phyloP scores from a whole-genome alignment of 2,329 filamentous ascomycete species.

The Fusarium xyrophilum region DNA sequence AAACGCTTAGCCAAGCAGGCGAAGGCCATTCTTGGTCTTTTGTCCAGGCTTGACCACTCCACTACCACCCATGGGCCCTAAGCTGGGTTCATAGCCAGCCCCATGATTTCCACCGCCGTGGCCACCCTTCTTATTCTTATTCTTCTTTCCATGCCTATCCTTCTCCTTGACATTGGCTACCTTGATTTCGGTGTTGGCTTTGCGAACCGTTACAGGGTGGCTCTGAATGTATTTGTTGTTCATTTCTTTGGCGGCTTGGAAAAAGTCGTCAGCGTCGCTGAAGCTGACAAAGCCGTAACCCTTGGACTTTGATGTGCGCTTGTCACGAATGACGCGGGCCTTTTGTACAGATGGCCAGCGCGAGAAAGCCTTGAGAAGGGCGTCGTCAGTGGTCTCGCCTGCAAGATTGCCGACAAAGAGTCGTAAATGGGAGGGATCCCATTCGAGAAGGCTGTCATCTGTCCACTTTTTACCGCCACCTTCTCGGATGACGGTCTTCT shows the following conservation, averaged over 20 bases:
- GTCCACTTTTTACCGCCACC: conserved; percentile 94
- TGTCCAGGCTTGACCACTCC: conserved; percentile 68
- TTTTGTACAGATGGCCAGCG: conserved; percentile 89
- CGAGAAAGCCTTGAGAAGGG: conserved; percentile 89
- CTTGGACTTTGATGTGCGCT: conserved; percentile 94
- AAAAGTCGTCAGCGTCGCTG: conserved; percentile 93
- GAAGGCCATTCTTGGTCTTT: conserved; percentile 72
- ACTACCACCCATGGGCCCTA: conserved; percentile 57
- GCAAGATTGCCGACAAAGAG: conserved; percentile 97
- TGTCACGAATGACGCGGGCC: conserved; percentile 91
- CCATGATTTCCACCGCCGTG: conserved; percentile 40
- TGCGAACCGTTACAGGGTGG: conserved; percentile 86
- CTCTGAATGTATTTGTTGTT: conserved; percentile 99
- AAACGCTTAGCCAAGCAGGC: conserved; percentile 59
- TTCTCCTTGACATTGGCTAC: conserved; percentile 72
- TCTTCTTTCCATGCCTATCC: conserved; percentile 48
- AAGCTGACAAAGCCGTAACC: conserved; percentile 98
- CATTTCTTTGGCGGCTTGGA: conserved; percentile 96
- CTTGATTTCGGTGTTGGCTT: conserved; percentile 91
- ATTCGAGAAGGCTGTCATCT: conserved; percentile 87
- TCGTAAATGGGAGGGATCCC: conserved; percentile 93
- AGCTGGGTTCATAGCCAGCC: conserved; percentile 56
- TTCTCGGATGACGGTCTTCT: conserved; percentile 86
- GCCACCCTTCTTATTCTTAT: conserved; percentile 48
- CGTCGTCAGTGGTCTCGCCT: conserved; percentile 96